Evolutionary conservation across 768 basidiomycete genomes (phyloP).

Genomic region (Clavaria fumosa): DNA sequence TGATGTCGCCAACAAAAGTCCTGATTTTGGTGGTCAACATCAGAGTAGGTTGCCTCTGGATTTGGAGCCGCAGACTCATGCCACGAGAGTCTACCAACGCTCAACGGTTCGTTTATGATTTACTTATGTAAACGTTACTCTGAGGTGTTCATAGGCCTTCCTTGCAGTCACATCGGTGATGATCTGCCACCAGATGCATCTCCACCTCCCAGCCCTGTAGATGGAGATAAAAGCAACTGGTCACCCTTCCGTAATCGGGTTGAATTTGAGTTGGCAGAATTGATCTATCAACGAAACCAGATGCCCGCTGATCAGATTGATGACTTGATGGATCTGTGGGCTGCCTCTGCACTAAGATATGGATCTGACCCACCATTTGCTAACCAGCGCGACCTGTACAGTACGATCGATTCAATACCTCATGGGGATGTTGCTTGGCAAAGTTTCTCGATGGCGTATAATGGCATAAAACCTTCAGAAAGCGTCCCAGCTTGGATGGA

Average conservation of each 20-base stretch:
- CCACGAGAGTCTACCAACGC: too few species aligned
- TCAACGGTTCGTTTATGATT: too few species aligned
- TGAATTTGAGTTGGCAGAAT: slow-evolving; percentile 2
- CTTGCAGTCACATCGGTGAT: slow-evolving; percentile 1
- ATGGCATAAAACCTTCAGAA: slow-evolving; percentile 9
- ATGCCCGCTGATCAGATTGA: slow-evolving; percentile 1
- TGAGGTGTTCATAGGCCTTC: too few species aligned
- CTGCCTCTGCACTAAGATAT: slow-evolving; percentile 8
- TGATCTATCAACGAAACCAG: not conserved
- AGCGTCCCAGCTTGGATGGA: slow-evolving; percentile 20
- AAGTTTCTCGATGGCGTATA: slow-evolving; percentile 11
- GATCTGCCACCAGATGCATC: slow-evolving; percentile 1
- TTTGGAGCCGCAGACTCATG: too few species aligned
- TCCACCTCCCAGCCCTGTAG: not conserved
- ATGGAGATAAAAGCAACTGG: not conserved
- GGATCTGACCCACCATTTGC: slow-evolving; percentile 13
- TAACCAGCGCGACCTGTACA: slow-evolving; percentile 13
- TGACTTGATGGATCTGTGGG: not conserved
- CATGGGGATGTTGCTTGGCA: slow-evolving; percentile 17
- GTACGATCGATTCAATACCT: slow-evolving; percentile 15
- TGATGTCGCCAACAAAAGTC: too few species aligned
- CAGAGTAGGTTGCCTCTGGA: too few species aligned
- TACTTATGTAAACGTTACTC: too few species aligned
- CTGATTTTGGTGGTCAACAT: too few species aligned
- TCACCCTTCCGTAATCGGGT: not conserved